Conservation (phyloP, 2,329 filamentous ascomycete genomes). For the Bipolaris gigantea region DNA sequence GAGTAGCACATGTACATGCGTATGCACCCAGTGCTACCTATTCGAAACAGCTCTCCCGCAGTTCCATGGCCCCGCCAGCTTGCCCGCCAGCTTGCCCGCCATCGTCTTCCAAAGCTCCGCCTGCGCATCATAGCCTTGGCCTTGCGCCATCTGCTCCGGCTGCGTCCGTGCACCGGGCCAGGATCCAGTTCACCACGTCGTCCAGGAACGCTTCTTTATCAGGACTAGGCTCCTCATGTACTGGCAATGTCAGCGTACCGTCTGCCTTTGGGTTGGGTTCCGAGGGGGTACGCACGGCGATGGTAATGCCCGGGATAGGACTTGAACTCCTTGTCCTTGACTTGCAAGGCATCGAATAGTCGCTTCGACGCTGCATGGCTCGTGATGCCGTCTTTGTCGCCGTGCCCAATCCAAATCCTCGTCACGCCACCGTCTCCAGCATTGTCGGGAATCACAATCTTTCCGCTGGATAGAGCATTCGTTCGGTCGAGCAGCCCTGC, state of each 20-base stretch:
- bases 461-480: constrained; percentile 60
- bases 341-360: constrained; percentile 61
- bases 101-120: constrained; percentile 5
- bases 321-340: constrained; percentile 71
- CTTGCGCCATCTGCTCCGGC: constrained; percentile 35
- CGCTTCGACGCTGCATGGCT: constrained; percentile 65
- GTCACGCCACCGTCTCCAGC: constrained; percentile 58
- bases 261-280: background rate
- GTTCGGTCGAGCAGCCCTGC: constrained; percentile 77
- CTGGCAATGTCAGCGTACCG: constrained; percentile 26
- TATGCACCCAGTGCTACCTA: background rate
- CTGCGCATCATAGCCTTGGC: constrained; percentile 35
- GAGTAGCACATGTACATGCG: background rate
- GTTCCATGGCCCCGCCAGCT: constrained; percentile 14
- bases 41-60: background rate
- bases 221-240: constrained; percentile 43
- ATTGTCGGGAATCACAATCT: constrained; percentile 49
- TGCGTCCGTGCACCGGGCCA: constrained; percentile 36
- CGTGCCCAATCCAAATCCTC: constrained; percentile 73
- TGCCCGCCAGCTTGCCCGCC: constrained; percentile 10
- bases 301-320: constrained; percentile 79
- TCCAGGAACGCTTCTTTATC: constrained; percentile 41
- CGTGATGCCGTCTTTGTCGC: constrained; percentile 71
- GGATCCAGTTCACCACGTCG: constrained; percentile 43
- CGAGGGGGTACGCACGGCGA: constrained; percentile 53